These are phyloP conservation scores for Leptomonas pyrrhocoris DNA, from an alignment of 208 protist genomes.

Conservation along the genomic window DNA sequence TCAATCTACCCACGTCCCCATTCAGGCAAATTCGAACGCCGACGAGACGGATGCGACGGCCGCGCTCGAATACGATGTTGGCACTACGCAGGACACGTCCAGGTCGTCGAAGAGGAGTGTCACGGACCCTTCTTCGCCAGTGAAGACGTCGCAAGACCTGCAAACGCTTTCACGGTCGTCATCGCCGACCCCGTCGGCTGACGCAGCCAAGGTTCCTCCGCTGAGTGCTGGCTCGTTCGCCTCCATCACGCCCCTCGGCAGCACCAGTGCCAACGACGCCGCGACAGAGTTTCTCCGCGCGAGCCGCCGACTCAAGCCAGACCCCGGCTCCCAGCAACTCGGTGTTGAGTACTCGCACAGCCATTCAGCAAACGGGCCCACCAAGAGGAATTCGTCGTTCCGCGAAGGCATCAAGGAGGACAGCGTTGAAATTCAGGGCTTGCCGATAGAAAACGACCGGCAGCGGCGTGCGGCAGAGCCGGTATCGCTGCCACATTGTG, in stretches of 20 bases:
- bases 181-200: not conserved
- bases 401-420: not conserved
- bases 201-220: not conserved
- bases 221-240: not conserved
- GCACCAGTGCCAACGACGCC: slow-evolving; percentile 26
- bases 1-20: not conserved
- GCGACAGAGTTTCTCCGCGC: slow-evolving; percentile 37
- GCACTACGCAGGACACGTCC: not conserved
- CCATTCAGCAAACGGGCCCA: not conserved
- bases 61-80: not conserved
- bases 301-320: slow-evolving; percentile 21
- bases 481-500: not conserved
- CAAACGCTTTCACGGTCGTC: not conserved
- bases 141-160: not conserved
- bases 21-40: not conserved
- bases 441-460: not conserved
- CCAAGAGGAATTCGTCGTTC: not conserved
- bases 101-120: not conserved
- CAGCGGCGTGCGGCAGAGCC: not conserved
- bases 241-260: not conserved
- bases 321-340: not conserved
- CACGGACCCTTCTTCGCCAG: not conserved
- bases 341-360: not conserved
- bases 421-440: not conserved
- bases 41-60: not conserved